These are phyloP conservation scores for Euphorbia tirucalli DNA, from an alignment of 345 rosid genomes.

Conservation along the genomic window DNA sequence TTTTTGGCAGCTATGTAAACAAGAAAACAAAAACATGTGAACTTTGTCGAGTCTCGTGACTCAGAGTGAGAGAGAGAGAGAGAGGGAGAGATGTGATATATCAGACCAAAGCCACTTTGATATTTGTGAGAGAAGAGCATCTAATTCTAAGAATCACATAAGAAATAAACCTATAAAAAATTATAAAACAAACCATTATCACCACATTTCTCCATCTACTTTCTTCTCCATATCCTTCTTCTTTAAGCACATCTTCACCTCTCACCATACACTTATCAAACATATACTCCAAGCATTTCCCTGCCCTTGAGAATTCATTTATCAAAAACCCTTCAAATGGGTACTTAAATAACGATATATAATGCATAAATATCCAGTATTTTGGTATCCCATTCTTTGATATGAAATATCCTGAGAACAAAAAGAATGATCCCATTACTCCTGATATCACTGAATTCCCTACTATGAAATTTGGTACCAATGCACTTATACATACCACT, in stretches of 20 bases:
- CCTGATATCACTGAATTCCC: conserved; percentile 90
- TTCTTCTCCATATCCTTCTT: conserved; percentile 73
- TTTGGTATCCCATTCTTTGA: conserved; percentile 71
- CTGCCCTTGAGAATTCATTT: conserved; percentile 78
- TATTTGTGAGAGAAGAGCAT: conserved; percentile 66
- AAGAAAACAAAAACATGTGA: conserved; percentile 47
- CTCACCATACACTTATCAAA: conserved; percentile 61
- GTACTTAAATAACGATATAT: conserved; percentile 84
- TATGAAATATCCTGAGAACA: conserved; percentile 95
- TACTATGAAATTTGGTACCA: conserved; percentile 86
- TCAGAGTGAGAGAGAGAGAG: conserved; percentile 18
- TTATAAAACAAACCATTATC: conserved; percentile 68
- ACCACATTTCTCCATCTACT: conserved; percentile 73
- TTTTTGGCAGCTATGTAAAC: conserved; percentile 33
- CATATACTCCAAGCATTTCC: conserved; percentile 68
- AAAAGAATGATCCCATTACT: conserved; percentile 93
- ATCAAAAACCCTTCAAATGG: conserved; percentile 94
- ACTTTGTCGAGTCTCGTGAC: conserved; percentile 31
- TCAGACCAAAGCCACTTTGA: conserved; percentile 31
- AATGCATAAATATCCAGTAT: conserved; percentile 96
- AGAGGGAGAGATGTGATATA: conserved; percentile 7
- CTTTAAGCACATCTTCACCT: conserved; percentile 66
- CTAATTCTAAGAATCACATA: conserved; percentile 70
- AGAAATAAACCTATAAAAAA: conserved; percentile 74
- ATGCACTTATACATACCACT: conserved; percentile 88